Base-by-base conservation (phyloP, 352 stramenopile genomes). In the Pythium sp. region DNA sequence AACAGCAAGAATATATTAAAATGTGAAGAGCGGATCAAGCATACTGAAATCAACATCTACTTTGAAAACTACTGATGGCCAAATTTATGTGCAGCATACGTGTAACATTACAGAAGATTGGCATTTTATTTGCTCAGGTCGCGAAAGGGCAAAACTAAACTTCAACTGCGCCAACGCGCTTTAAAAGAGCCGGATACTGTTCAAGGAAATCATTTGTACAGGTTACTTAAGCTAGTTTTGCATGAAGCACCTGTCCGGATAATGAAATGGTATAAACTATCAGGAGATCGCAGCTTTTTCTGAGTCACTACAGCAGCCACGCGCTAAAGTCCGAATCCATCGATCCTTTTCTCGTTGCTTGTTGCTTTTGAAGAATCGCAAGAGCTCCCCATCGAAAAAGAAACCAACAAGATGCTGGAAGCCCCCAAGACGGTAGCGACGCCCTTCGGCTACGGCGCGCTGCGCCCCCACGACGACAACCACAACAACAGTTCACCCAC, bases 401-500 rank as follows among this genome's bases (percentile, higher is more conserved):
- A 60, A 64, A 41, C 9, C n/a, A 41, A 58, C 7, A 59, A 53
- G 22, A 79, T 76, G 65, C 68, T 75, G 57, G 62, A 68, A 62
- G 61, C 60, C 43, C 22, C 65, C 32, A 65, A 75, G 57, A 72
- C 84, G 22, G 86, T 93, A 11, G 75, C 80, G 36, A 93, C 86
- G 34, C 86, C 86, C 1, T 92, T 90, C 71, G 86, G 86, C 70
- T 86, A 90, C 59, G 86, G 86, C 5, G 77, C 80, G 2, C 64
- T 93, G 28, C 77, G 75, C 24, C 46, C 72, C 3, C 51, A 66
- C 24, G 70, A 76, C 20, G 75, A 20, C 43, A 3, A 51, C 18
- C 5, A n/a, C 41, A n/a, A n/a, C 15, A 6, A n/a, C 18, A 51
- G 36, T 11, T 18, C 18, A 18, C 43, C 43, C 9, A 51, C 43